Evolutionary conservation across 257 asterid genomes (phyloP), one percentile per base, ranked within the genome.

Genomic region (Gynochthodes officinalis): DNA sequence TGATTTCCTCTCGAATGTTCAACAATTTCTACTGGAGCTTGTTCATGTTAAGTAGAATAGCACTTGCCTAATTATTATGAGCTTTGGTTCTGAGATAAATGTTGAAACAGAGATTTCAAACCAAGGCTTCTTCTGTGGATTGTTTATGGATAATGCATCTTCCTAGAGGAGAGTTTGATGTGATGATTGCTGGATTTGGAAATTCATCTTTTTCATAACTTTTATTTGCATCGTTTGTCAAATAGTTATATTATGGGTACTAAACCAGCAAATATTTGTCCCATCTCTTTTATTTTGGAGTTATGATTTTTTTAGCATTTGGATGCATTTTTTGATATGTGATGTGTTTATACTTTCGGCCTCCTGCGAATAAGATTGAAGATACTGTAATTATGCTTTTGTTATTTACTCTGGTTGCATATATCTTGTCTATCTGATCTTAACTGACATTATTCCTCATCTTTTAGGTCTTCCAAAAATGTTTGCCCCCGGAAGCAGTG

Each of bases 401-500:
- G n/a, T n/a, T n/a, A n/a, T n/a, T n/a, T n/a, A n/a, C n/a, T n/a
- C n/a, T n/a, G n/a, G n/a, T n/a, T n/a, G 30, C 32, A 21, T 77
- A 74, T 75, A 73, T 70, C 71, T 46, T 77, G 63, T 33, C 59
- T 32, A 69, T 54, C 32, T 5, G 48, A 64, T 68, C 32, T 54
- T 70, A 48, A 70, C 62, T 73, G 60, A 63, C 80, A 28, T 35
- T 40, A 4, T 73, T 42, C 61, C 69, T 75, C 72, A n/a, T 74
- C 53, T 73, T 75, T 67, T 86, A 93, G 98, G 96, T 93, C 77
- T 93, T 93, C 84, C 98, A 93, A 81, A 93, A 93, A 85, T 93
- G 97, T 77, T 85, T 93, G 79, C 97, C 98, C 61, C 97, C 98
- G 62, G 98, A 93, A 82, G 97, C 98, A 11, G 96, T 93, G 85